A percentile compares a stretch with the other conserved stretches of the same genome.
Conservation (phyloP, 495 filamentous ascomycete species). For the Talaromyces adpressus region DNA sequence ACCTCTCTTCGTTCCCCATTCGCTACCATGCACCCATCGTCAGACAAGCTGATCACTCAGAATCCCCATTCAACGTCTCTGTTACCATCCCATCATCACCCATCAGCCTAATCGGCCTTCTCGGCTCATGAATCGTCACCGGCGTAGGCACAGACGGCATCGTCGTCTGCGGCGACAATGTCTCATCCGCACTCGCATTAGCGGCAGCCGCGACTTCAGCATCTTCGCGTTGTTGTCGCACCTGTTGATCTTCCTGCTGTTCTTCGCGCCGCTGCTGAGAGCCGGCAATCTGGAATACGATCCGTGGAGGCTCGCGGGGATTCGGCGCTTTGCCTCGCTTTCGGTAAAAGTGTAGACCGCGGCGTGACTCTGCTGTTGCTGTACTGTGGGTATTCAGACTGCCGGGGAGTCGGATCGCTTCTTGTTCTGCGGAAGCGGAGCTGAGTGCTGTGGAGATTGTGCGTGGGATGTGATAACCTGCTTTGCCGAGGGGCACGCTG, state of each 20-base stretch:
- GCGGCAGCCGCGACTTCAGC: not conserved
- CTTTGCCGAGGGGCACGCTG: constrained; percentile 75
- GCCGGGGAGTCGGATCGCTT: constrained; percentile 24
- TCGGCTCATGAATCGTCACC: not conserved
- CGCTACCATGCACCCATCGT: not conserved
- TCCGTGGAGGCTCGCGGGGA: constrained; percentile 20
- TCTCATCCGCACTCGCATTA: not conserved
- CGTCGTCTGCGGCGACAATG: not conserved
- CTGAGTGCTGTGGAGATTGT: constrained; percentile 60
- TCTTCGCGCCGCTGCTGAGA: constrained; percentile 19
- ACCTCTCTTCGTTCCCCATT: not conserved
- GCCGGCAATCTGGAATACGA: constrained; percentile 46
- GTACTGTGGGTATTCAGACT: constrained; percentile 29
- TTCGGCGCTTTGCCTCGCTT: constrained; percentile 14
- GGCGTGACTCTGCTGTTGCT: constrained; percentile 18
- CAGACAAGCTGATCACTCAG: not conserved
- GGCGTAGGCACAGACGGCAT: not conserved
- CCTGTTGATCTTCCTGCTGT: constrained; percentile 18
- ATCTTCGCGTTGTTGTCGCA: not conserved
- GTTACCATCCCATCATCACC: constrained; percentile 9
- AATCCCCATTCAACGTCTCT: constrained; percentile 9
- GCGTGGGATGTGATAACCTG: constrained; percentile 70
- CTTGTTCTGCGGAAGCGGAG: constrained; percentile 24
- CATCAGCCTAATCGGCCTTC: constrained; percentile 5
- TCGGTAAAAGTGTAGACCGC: constrained; percentile 12